Base-by-base conservation (phyloP, 2,329 filamentous ascomycete genomes). In the Fusarium buxicola region DNA sequence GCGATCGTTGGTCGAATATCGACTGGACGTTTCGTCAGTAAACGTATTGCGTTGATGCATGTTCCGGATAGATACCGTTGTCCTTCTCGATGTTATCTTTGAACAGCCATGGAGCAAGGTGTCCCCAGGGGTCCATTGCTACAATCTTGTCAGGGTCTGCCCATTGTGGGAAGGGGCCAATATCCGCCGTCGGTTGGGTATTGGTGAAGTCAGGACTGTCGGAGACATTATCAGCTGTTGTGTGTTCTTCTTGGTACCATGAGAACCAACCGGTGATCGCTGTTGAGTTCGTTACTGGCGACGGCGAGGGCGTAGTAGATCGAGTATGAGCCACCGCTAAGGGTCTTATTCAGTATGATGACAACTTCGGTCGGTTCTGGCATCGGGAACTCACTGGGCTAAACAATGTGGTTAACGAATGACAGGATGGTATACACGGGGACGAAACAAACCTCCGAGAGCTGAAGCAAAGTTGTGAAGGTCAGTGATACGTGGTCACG, bases 221-320 rank as follows among this genome's bases (percentile, higher is more conserved):
- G 8, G 12, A 11, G 2, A 18, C 16, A 3, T 27, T 3, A 36
- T 70, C 15, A 69, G 61, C 28, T 28, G 12, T 7, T 3, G 2
- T 13, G 18, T 18, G 28, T 12, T 2, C 8, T 31, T 11, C 7
- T 15, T n/a, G 9, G 10, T 11, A 6, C 10, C 5, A 21, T n/a
- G 10, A 8, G 13, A 16, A 62, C 77, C 51, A 72, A 85, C 84
- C 78, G 90, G 77, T 97, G 94, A 68, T 96, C 89, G 35, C 87
- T 84, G 60, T 92, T 87, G 55, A 98, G 85, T 74, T 98, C 91
- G 70, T 94, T 94, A 74, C 92, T 95, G 18, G 94, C 94, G 65
- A 98, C 89, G 11, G 94, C 94, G 25, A 98, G 84, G 18, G 94
- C 94, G 74, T 96, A 93, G 80, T 98, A 98, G 65, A 97, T 94